phyloP scores from a whole-genome alignment of 148 eudicot genomes.

The Spergularia marina region DNA sequence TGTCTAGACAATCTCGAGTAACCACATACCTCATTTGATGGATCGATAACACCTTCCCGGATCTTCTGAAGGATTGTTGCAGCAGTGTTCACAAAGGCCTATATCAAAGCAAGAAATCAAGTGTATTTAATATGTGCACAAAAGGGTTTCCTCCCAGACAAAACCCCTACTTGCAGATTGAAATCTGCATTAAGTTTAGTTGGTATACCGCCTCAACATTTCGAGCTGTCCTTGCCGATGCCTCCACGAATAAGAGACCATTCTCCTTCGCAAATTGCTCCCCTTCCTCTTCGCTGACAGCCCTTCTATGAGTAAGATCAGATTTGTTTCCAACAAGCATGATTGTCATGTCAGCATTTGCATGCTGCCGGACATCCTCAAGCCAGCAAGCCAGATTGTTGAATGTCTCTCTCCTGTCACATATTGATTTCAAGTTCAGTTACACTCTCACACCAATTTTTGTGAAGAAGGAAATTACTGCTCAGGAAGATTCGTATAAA shows the following conservation, averaged over 20 bases:
- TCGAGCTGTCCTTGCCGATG: slow-evolving; percentile 70
- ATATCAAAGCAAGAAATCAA: slow-evolving; percentile 5
- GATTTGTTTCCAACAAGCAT: slow-evolving; percentile 72
- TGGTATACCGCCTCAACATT: slow-evolving; percentile 63
- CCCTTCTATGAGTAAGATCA: slow-evolving; percentile 75
- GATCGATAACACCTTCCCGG: slow-evolving; percentile 67
- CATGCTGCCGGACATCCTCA: slow-evolving; percentile 82
- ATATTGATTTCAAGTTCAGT: slow-evolving; percentile 2
- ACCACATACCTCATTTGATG: slow-evolving; percentile 60
- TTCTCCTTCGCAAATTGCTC: slow-evolving; percentile 81
- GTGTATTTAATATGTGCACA: not conserved
- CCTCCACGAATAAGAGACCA: slow-evolving; percentile 68
- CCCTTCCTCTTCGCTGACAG: slow-evolving; percentile 83
- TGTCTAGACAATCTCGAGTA: not conserved
- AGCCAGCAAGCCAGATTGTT: slow-evolving; percentile 77
- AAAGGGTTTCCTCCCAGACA: not conserved
- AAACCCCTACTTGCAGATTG: not conserved
- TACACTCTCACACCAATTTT: not conserved
- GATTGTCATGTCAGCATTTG: slow-evolving; percentile 72
- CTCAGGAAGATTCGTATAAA: too few species aligned
- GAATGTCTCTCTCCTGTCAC: slow-evolving; percentile 65
- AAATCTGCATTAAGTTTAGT: not conserved
- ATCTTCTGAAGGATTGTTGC: slow-evolving; percentile 56
- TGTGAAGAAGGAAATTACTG: too few species aligned
- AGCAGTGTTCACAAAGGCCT: slow-evolving; percentile 67